Evolutionary conservation across 352 stramenopile genomes (phyloP).

Genomic region (Pythium myriotylum): DNA sequence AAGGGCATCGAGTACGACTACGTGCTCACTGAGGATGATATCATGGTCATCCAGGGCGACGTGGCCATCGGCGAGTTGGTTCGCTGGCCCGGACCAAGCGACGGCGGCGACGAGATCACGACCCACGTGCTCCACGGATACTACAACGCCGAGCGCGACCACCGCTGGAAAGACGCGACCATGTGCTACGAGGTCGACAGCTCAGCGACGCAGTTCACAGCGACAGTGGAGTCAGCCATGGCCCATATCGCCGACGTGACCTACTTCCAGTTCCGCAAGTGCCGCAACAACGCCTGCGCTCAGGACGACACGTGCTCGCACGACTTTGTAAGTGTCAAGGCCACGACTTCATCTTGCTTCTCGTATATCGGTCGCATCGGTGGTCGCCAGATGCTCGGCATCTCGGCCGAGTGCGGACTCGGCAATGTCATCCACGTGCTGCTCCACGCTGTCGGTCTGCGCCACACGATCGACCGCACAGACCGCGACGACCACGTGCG

Average conservation of each 20-base stretch:
- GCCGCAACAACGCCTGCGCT: conserved; percentile 47
- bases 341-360: conserved; percentile 64
- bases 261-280: conserved; percentile 66
- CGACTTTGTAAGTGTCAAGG: conserved; percentile 66
- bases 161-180: conserved; percentile 60
- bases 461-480: conserved; percentile 68
- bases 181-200: conserved; percentile 74
- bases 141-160: conserved; percentile 77
- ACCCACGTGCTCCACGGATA: conserved; percentile 69
- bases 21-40: conserved; percentile 66
- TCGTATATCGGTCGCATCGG: conserved; percentile 82
- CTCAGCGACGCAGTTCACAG: conserved; percentile 41
- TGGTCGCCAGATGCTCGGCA: conserved; percentile 55
- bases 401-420: conserved; percentile 67
- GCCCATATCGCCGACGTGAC: conserved; percentile 61
- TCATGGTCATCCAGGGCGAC: conserved; percentile 82
- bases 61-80: conserved; percentile 65
- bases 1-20: conserved; percentile 86
- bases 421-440: conserved; percentile 86
- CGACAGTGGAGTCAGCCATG: conserved; percentile 55
- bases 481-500: conserved; percentile 79
- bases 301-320: conserved; percentile 47
- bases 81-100: conserved; percentile 6
- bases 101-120: neutral
- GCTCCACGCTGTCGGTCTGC: conserved; percentile 70